Evolutionary conservation across 192 early-diverging fungal genomes (phyloP), one percentile per base, ranked within the genome.

Genomic region (Allomyces arbusculus): DNA sequence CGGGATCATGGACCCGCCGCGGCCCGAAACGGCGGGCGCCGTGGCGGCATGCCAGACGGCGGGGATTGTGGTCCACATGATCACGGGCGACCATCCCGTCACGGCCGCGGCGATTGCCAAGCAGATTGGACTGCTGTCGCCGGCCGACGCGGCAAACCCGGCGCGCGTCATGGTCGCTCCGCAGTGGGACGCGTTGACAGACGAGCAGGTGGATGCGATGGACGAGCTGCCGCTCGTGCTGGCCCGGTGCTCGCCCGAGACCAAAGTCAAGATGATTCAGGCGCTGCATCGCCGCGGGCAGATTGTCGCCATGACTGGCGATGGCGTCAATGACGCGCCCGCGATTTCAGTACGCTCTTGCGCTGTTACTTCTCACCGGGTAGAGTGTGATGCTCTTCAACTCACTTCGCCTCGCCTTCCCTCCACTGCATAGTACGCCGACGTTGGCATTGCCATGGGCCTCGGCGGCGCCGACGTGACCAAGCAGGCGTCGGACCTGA

Each of bases 361-460:
- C 33, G 7, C 26, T 28, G 2, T 4, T 40, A 40, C 33, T 40
- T 40, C 33, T 8, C 4, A 40, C 33, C 33, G 33, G 33, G 33
- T 40, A 8, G 7, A 40, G 2, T 40, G 33, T 3, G 33, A 3
- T 40, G 2, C 33, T 7, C 7, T 8, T 40, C 33, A 40, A 40
- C 33, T 40, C 33, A 40, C 33, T n/a, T n/a, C n/a, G n/a, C n/a
- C n/a, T n/a, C n/a, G 3, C 8, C 8, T 40, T 40, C 33, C 33
- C 0, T 92, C 94, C 28, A 90, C 94, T 23, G 90, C 96, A 69
- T 95, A 98, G 71, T 82, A 86, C 62, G 90, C 95, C 8, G 89
- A 95, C 71, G 87, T 96, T 24, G 95, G 95, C 71, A 83, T 98
- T 67, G 94, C 95, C 0, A 98, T 98, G 95, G 95, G 95, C 63